Evolutionary conservation across 345 rosid genomes (phyloP).

Genomic region (Salix suchowensis): DNA sequence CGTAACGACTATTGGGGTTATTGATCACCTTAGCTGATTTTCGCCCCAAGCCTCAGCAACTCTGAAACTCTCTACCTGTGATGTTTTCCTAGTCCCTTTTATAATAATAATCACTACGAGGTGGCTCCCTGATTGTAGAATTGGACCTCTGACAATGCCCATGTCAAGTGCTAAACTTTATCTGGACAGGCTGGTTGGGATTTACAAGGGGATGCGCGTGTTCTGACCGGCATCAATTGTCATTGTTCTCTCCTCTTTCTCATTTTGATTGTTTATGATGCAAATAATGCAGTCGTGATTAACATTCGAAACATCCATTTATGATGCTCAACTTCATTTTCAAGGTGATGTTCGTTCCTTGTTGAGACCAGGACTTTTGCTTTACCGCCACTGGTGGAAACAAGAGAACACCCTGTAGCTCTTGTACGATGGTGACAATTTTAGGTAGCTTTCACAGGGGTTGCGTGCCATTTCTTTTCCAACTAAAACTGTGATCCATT

Average conservation of each 20-base stretch:
- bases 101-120: not conserved
- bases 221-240: not conserved
- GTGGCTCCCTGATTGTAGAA: conserved; percentile 6
- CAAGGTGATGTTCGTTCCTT: not conserved
- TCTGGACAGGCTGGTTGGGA: not conserved
- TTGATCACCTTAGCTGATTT: conserved; percentile 6
- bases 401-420: not conserved
- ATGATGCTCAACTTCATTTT: not conserved
- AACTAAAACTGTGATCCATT: too few species aligned
- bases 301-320: not conserved
- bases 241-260: not conserved
- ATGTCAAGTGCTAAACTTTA: not conserved
- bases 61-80: not conserved
- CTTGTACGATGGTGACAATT: too few species aligned
- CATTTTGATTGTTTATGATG: not conserved
- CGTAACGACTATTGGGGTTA: conserved; percentile 95
- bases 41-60: not conserved
- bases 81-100: not conserved
- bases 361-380: not conserved
- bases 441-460: too few species aligned
- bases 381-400: not conserved
- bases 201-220: not conserved
- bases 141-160: not conserved
- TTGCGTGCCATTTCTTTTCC: too few species aligned
- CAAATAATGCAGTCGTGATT: not conserved